A percentile compares a stretch with the other conserved stretches of the same genome.
phyloP scores from a whole-genome alignment of 345 rosid genomes.

The Lumnitzera racemosa region DNA sequence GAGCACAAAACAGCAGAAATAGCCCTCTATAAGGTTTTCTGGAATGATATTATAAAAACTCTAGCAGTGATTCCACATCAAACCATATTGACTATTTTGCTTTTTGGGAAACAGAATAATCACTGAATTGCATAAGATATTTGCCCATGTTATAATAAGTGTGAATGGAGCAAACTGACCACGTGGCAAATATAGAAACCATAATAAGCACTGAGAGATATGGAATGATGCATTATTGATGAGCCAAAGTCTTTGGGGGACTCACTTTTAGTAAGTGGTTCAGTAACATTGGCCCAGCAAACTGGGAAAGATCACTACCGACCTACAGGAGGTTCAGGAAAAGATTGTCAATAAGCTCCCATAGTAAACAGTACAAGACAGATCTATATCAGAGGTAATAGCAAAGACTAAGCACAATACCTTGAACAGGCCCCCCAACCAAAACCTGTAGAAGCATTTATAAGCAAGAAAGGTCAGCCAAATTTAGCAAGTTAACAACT shows the following conservation, averaged over 20 bases:
- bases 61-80: too few species aligned
- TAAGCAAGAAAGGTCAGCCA: conserved; percentile 1
- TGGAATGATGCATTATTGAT: neutral
- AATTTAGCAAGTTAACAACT: neutral
- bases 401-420: conserved; percentile 24
- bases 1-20: neutral
- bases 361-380: neutral
- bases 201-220: neutral
- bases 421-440: conserved; percentile 91
- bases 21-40: neutral
- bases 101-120: too few species aligned
- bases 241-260: conserved; percentile 2
- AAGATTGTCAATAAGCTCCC: conserved; percentile 17
- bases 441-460: conserved; percentile 48
- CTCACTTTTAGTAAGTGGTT: conserved; percentile 76
- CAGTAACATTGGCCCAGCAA: conserved; percentile 73
- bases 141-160: too few species aligned
- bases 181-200: neutral
- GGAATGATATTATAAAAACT: too few species aligned
- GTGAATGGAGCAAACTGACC: too few species aligned
- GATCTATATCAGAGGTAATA: conserved; percentile 1
- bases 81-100: too few species aligned
- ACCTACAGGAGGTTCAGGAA: conserved; percentile 44
- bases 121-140: too few species aligned
- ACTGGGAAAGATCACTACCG: conserved; percentile 73